Percentiles rank a stretch among this genome's conserved stretches.
Evolutionary conservation across 306 rosid species (phyloP).

Genomic region (Lathyrus sativus): DNA sequence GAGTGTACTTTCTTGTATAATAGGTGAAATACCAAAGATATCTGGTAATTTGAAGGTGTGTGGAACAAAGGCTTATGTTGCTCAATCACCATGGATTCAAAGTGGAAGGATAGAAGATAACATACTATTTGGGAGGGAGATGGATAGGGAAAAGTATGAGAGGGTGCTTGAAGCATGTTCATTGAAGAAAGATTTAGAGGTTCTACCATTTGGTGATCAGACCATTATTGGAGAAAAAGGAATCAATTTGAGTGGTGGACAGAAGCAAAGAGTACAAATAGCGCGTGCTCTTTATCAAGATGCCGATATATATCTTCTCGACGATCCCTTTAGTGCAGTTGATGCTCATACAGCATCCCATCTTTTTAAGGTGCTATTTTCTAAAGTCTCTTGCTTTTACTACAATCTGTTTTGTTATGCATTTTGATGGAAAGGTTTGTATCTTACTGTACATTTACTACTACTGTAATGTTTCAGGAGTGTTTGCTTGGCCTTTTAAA

Average conservation of each 20-base stretch:
- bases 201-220: conserved; percentile 77
- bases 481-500: conserved; percentile 72
- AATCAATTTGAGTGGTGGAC: conserved; percentile 90
- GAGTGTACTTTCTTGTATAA: conserved; percentile 73
- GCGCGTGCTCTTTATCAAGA: conserved; percentile 84
- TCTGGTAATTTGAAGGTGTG: conserved; percentile 68
- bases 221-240: conserved; percentile 86
- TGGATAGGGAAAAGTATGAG: conserved; percentile 72
- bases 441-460: conserved; percentile 17
- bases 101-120: conserved; percentile 81
- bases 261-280: conserved; percentile 83
- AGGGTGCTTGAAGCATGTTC: conserved; percentile 81
- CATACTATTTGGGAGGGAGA: conserved; percentile 70
- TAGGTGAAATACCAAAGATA: conserved; percentile 79
- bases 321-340: conserved; percentile 89
- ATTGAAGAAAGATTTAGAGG: conserved; percentile 68
- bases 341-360: conserved; percentile 96
- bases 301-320: conserved; percentile 78
- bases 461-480: conserved; percentile 52
- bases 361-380: conserved; percentile 60
- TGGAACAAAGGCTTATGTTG: conserved; percentile 83
- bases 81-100: conserved; percentile 94
- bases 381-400: neutral
- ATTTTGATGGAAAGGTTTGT: neutral
- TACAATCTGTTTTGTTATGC: neutral